These are phyloP conservation scores for Russula vinacea DNA, from an alignment of 768 basidiomycete species.

Conservation along the genomic window DNA sequence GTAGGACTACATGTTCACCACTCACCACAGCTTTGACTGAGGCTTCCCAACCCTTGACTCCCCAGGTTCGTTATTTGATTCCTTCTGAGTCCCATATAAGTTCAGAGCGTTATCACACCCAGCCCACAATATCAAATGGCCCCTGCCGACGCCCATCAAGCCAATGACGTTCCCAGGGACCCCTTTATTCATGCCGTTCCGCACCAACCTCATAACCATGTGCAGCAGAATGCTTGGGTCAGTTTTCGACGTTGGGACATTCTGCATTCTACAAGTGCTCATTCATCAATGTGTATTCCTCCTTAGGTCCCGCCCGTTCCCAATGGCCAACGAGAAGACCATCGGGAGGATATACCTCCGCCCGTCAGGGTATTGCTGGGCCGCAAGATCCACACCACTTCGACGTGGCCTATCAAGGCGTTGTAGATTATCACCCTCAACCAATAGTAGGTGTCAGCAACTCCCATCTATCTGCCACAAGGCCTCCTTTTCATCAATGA, in stretches of 20 bases:
- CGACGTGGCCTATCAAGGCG: background rate
- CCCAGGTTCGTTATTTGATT: conserved; percentile 15
- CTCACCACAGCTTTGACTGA: conserved; percentile 18
- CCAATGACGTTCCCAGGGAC: background rate
- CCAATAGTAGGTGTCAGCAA: background rate
- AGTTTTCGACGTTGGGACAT: background rate
- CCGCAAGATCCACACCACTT: background rate
- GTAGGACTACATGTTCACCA: conserved; percentile 29
- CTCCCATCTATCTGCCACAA: background rate
- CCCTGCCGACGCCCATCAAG: background rate
- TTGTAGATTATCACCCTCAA: background rate
- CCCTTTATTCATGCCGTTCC: background rate
- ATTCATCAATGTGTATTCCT: background rate
- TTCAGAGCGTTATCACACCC: background rate
- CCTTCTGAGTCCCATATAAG: background rate
- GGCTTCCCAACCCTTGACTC: conserved; percentile 20
- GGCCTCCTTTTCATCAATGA: background rate
- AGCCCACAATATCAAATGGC: background rate
- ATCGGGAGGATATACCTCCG: background rate
- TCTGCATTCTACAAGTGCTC: background rate
- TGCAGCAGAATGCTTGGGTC: background rate
- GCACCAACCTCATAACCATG: background rate
- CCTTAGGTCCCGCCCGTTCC: background rate
- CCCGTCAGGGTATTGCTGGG: background rate
- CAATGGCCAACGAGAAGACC: background rate